Base-by-base conservation (phyloP, 2,329 filamentous ascomycete species). In the Venturia oleaginea region DNA sequence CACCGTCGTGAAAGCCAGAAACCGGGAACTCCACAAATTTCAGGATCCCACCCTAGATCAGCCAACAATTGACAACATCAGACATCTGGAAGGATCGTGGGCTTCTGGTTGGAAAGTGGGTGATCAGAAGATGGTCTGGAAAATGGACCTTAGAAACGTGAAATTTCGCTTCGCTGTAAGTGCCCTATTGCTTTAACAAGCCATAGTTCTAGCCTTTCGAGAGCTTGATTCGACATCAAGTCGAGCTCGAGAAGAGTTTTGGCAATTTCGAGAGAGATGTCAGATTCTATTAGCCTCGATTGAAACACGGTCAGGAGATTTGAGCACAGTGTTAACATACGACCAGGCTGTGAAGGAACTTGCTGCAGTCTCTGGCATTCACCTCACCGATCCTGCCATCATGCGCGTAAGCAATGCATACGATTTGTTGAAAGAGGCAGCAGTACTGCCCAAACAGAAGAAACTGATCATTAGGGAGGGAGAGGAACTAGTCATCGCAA, bases 1-100 rank as follows among this genome's bases (percentile, higher is more conserved):
- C 5, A 84, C 88, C 70, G 73, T 84, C 4, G 79, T 80, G 66
- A 73, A 82, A 3, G 72, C 84, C 67, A 74, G 46, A 69, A 71
- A 5, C 70, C 69, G 22, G 60, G 71, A 37, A 66, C 70, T 32
- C 62, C 8, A 15, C 59, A 60, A 37, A 6, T 8, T 60, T 30
- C 22, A 60, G 27, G 19, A 60, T 24, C 24, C 27, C 27, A 74
- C 61, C 70, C 72, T 59, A 59, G 74, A 2, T 68, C 71, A 51
- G 22, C 69, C 68, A 37, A 67, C 68, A 46, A 66, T 70, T 51
- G 71, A 72, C 55, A 69, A 69, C 34, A 72, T 71, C n/a, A 66
- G 71, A 24, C 72, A 72, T 61, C 67, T 69, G 13, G 63, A 66
- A 11, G 72, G 72, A 4, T 61, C 62, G 10, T 74, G 73, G 73